Evolutionary conservation across 495 filamentous ascomycete species (phyloP).

Genomic region (Lineolata rhizophorae): DNA sequence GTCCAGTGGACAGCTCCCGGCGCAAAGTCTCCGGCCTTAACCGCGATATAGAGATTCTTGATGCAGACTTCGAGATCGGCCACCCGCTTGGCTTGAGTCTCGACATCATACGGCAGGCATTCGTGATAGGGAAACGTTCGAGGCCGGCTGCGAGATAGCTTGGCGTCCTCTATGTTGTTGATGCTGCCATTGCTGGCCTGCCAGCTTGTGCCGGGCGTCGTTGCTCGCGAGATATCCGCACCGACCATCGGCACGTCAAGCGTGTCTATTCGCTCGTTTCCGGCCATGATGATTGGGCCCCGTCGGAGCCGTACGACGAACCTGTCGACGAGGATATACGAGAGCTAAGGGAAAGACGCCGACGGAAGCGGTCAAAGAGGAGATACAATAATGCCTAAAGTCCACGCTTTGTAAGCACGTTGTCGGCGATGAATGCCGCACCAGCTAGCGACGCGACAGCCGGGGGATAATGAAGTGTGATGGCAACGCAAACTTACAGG

Average conservation of each 20-base stretch:
- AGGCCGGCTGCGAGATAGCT: constrained; percentile 44
- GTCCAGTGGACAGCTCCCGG: constrained; percentile 95
- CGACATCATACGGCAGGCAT: constrained; percentile 69
- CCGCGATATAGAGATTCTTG: constrained; percentile 73
- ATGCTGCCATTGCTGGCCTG: constrained; percentile 23
- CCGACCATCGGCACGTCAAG: constrained; percentile 12
- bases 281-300: constrained; percentile 11
- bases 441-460: no score
- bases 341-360: no score
- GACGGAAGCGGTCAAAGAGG: no score
- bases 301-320: no score
- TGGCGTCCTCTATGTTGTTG: constrained; percentile 26
- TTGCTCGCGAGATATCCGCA: constrained; percentile 35
- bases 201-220: constrained; percentile 43
- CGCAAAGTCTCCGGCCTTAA: constrained; percentile 81
- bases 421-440: no score
- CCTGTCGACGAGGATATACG: no score
- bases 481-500: no score
- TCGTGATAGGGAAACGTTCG: constrained; percentile 83
- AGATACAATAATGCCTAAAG: no score
- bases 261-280: constrained; percentile 14
- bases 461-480: no score
- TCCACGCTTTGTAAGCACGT: no score
- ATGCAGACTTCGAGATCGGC: constrained; percentile 62
- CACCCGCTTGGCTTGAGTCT: constrained; percentile 51